A percentile compares a stretch with the other conserved stretches of the same genome.
Conservation (phyloP, 768 basidiomycete genomes). For the Xerocomellus dryophilus region DNA sequence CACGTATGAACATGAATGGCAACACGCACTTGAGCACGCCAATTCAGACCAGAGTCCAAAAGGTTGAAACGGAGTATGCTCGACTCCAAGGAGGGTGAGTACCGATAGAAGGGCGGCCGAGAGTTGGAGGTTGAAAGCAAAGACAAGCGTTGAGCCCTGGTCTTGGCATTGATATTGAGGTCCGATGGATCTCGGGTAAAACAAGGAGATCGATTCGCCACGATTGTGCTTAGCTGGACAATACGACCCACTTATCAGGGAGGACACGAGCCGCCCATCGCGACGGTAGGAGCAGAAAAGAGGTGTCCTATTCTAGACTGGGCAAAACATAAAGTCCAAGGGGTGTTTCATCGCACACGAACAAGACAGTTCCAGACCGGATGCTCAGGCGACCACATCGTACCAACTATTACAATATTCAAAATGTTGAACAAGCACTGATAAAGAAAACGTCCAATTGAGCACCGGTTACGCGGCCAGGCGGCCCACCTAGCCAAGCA, state of each 20-base stretch:
- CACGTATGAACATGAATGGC: too few relatives aligned
- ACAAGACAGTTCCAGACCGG: neutral
- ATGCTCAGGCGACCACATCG: neutral
- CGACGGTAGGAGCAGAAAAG: neutral
- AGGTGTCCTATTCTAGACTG: too few relatives aligned
- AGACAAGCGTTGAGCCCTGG: too few relatives aligned
- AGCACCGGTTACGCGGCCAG: neutral
- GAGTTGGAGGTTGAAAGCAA: too few relatives aligned
- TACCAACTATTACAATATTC: neutral
- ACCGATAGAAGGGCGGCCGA: too few relatives aligned
- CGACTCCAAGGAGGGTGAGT: too few relatives aligned
- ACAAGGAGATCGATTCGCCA: too few relatives aligned
- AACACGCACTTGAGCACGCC: too few relatives aligned
- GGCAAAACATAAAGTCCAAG: neutral
- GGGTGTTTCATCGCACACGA: neutral
- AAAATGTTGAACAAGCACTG: constrained; percentile 1
- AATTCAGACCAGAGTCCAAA: too few relatives aligned
- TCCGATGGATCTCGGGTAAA: too few relatives aligned
- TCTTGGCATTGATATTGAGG: too few relatives aligned
- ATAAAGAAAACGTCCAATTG: neutral
- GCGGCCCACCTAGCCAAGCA: neutral
- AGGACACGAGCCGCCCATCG: neutral
- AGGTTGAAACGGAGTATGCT: too few relatives aligned
- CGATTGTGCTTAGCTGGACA: neutral
- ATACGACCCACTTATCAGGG: neutral